phyloP scores from a whole-genome alignment of 495 filamentous ascomycete species.

The Aspergillus biplanus region DNA sequence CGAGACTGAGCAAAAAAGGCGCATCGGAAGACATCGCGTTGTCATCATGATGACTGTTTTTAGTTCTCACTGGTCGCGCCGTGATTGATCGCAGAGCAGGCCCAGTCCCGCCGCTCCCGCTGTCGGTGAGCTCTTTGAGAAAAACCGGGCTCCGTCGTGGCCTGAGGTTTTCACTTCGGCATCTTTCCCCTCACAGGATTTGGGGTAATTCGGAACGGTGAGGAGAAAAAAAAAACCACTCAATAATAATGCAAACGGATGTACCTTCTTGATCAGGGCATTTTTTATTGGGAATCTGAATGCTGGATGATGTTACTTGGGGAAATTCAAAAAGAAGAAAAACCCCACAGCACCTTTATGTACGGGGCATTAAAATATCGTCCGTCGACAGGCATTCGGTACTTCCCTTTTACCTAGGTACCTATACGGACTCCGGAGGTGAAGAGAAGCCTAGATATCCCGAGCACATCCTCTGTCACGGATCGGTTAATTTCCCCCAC shows the following conservation, averaged over 20 bases:
- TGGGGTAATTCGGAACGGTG: constrained; percentile 33
- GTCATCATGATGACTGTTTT: not conserved
- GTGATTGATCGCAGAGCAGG: constrained; percentile 9
- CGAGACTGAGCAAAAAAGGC: no score
- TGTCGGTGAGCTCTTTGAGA: constrained; percentile 43
- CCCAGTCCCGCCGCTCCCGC: constrained; percentile 1
- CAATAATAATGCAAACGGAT: not conserved
- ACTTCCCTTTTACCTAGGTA: constrained; percentile 16
- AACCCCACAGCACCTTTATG: not conserved
- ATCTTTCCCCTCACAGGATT: constrained; percentile 42
- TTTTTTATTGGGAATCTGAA: not conserved
- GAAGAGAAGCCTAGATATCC: not conserved
- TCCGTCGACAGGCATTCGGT: not conserved
- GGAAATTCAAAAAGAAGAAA: not conserved
- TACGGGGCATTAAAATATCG: not conserved
- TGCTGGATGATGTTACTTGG: not conserved
- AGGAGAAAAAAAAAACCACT: not conserved
- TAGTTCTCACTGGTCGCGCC: not conserved
- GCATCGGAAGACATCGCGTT: not conserved
- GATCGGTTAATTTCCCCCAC: constrained; percentile 37
- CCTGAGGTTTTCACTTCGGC: constrained; percentile 22
- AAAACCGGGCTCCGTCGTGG: constrained; percentile 16
- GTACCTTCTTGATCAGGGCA: not conserved
- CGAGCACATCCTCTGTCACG: constrained; percentile 1
- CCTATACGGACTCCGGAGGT: not conserved